Evolutionary conservation across 345 rosid genomes (phyloP), one percentile per base, ranked within the genome.

Genomic region (Punica granatum): DNA sequence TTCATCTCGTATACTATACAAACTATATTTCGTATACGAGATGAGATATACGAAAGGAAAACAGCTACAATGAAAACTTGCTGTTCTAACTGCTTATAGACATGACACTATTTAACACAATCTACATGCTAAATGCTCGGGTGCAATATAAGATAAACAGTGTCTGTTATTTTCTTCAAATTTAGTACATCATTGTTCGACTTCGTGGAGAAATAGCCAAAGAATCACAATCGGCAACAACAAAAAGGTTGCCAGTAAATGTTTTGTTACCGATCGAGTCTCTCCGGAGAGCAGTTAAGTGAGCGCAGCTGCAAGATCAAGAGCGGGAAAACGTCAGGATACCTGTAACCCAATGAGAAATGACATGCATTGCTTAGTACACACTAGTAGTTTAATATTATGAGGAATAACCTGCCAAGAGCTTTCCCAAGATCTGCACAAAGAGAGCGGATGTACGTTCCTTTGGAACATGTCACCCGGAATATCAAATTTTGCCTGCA

Each of bases 391-490:
- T 44, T 21, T 6, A 56, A 37, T 21, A 16, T 44, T 44, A 44
- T 10, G 1, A 44, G 42, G 43, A 42, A 30, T 42, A 72, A 94
- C 96, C 98, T 91, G 73, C 96, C 87, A 68, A 94, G 87, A 76
- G 92, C 88, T 80, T 91, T 91, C 39, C 92, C 96, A 64, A 94
- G 73, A 82, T 94, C 99, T 68, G 97, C 89, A 82, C 99, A 94
- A 16, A 94, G 79, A 4, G 97, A 94, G 28, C 96, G 90, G 75
- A 94, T 88, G 79, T 94, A 91, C 10, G 99, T 89, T 70, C 98
- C 97, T 79, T 91, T 89, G 0, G 97, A 91, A 83, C 96, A 89
- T 41, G 84, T 72, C 70, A 89, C 96, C 65, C 90, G 87, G 75
- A 94, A 86, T 67, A 91, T 83, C 76, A 89, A 79, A 79, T 91